phyloP scores from a whole-genome alignment of 495 filamentous ascomycete species.

The Parachaetomium inaequale region DNA sequence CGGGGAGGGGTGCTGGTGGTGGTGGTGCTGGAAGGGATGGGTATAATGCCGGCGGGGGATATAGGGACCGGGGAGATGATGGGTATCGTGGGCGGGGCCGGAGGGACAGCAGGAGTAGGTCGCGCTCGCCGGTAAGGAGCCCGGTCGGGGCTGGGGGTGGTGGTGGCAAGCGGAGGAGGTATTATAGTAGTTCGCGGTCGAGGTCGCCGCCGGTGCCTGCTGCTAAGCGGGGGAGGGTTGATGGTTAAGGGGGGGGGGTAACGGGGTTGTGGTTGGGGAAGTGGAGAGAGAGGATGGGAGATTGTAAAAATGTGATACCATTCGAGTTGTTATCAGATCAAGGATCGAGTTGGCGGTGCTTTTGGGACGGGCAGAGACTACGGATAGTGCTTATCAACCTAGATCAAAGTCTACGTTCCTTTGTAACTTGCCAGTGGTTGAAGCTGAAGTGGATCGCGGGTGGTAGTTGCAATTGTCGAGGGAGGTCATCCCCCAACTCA shows the following conservation, averaged over 20 bases:
- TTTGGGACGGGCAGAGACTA: no score
- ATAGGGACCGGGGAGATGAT: not conserved
- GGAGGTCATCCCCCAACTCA: no score
- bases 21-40: not conserved
- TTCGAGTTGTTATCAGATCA: conserved; percentile 4
- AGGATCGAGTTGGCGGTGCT: not conserved
- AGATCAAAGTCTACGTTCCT: no score
- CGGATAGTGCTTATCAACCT: no score
- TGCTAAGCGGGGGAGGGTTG: conserved; percentile 25
- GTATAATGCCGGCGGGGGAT: not conserved
- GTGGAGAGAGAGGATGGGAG: not conserved
- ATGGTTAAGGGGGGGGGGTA: not conserved
- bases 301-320: conserved; percentile 9
- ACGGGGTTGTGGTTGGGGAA: not conserved
- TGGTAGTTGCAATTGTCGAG: no score
- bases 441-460: no score
- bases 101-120: conserved; percentile 10
- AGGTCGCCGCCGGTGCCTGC: conserved; percentile 22
- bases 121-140: conserved; percentile 18
- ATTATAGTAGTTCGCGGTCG: conserved; percentile 26
- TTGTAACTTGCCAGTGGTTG: no score
- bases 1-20: not conserved
- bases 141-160: not conserved
- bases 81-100: conserved; percentile 4
- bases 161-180: conserved; percentile 28